phyloP scores from a whole-genome alignment of 768 basidiomycete species.

The Boletus subparvulus region DNA sequence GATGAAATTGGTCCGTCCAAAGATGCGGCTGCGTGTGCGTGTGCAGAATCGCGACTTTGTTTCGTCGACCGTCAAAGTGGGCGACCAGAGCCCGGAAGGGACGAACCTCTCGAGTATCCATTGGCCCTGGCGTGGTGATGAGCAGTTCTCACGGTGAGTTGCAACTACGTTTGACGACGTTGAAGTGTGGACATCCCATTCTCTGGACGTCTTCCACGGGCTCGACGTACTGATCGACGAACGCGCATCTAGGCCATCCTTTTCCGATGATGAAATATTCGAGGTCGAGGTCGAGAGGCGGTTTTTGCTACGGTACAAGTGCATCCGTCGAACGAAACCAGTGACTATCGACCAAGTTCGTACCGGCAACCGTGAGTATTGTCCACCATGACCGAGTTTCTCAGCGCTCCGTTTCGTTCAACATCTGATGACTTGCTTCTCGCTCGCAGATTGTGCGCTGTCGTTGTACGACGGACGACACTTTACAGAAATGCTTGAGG shows the following conservation, averaged over 20 bases:
- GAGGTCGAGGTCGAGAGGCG: slow-evolving; percentile 22
- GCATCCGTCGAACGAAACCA: slow-evolving; percentile 25
- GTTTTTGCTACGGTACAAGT: slow-evolving; percentile 23
- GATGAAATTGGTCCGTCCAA: slow-evolving; percentile 21
- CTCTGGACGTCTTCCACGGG: neutral
- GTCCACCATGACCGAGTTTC: neutral
- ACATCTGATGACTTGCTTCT: neutral
- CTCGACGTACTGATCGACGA: neutral
- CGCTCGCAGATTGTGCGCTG: slow-evolving; percentile 22
- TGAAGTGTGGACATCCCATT: neutral
- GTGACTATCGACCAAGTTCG: slow-evolving; percentile 24
- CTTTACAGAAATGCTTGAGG: slow-evolving; percentile 13
- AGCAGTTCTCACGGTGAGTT: slow-evolving; percentile 17
- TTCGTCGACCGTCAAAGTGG: slow-evolving; percentile 13
- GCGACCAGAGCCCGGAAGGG: slow-evolving; percentile 1
- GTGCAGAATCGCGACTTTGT: slow-evolving; percentile 8
- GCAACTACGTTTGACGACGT: no score
- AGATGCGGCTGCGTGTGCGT: slow-evolving; percentile 23
- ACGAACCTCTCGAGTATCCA: neutral
- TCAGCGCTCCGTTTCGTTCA: neutral
- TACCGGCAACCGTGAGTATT: slow-evolving; percentile 17
- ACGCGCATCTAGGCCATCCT: slow-evolving; percentile 7
- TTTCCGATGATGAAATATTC: slow-evolving; percentile 18
- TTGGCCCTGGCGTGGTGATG: slow-evolving; percentile 17
- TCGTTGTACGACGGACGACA: slow-evolving; percentile 17